Conservation (phyloP, 495 filamentous ascomycete species). For the Podospora sp. region DNA sequence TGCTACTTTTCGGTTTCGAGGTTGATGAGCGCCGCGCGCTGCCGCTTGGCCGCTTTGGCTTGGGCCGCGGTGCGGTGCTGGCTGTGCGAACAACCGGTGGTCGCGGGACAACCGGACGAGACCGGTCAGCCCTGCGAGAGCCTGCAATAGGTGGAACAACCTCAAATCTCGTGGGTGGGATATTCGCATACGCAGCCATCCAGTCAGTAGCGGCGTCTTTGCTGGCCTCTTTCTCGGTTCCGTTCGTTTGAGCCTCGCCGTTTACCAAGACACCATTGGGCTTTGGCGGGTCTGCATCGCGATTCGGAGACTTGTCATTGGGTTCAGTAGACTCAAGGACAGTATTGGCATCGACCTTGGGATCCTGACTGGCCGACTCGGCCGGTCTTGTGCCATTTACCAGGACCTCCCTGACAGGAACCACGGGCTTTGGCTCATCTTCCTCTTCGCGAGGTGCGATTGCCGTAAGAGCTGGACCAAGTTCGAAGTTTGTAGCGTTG, state of each 20-base stretch:
- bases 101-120: constrained; percentile 35
- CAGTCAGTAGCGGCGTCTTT: constrained; percentile 28
- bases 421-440: constrained; percentile 51
- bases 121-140: constrained; percentile 34
- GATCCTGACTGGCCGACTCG: constrained; percentile 25
- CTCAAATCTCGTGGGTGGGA: constrained; percentile 80
- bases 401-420: constrained; percentile 33
- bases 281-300: constrained; percentile 17
- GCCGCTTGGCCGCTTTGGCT: constrained; percentile 29
- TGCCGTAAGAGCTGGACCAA: constrained; percentile 78
- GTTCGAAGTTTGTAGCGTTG: constrained; percentile 81
- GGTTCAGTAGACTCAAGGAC: constrained; percentile 51
- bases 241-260: constrained; percentile 34
- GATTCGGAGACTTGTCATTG: constrained; percentile 30
- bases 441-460: constrained; percentile 84
- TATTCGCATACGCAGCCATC: constrained; percentile 50
- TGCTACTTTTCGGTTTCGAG: constrained; percentile 36
- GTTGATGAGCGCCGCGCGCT: constrained; percentile 31
- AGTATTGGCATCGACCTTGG: constrained; percentile 29
- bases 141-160: constrained; percentile 72
- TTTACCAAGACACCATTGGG: constrained; percentile 30
- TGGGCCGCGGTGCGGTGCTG: constrained; percentile 30
- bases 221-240: constrained; percentile 34
- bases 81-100: constrained; percentile 35
- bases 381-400: constrained; percentile 38